Evolutionary conservation across 202 grass and related monocot genomes (phyloP), one percentile per base, ranked within the genome.

Genomic region (Eragrostis tef): DNA sequence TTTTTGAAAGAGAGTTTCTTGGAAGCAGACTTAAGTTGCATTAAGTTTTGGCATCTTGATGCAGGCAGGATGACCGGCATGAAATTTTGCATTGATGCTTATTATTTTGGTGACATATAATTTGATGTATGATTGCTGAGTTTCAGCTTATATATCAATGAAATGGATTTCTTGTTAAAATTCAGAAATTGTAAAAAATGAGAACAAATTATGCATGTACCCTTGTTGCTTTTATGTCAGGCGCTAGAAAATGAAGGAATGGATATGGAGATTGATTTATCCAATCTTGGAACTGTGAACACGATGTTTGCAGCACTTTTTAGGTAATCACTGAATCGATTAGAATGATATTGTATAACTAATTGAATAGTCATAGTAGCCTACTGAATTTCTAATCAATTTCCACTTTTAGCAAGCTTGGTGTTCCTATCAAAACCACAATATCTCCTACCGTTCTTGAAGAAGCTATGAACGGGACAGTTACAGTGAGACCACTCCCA

Each of bases 271-370:
- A 98, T 98, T 88, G 95, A 98, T 85, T 86, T 98, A 73, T 98
- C 95, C 41, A 98, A 95, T 88, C 95, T 98, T 81, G 95, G 95
- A 86, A 95, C 95, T 79, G 86, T 98, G 7, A 98, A 98, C 82
- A 98, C 95, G 70, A 92, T 98, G 88, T 98, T 98, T 91, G 95
- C 95, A 85, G 95, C 95, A 85, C 92, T 98, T 85, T 98, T 98
- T 86, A 98, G 95, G 95, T 98, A 50, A 85, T 44, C 72, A 20
- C 74, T 11, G 34, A 78, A 64, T 81, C 27, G 54, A n/a, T n/a
- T 65, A 53, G 22, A 78, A 77, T 60, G 84, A 62, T 66, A 56
- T 20, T 79, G 15, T 82, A 49, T 53, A 74, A 70, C 61, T 22
- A 53, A n/a, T n/a, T n/a, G n/a, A 61, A 73, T 16, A 14, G 58